Evolutionary conservation across 2,329 filamentous ascomycete species (phyloP).

Genomic region (Paramyrothecium roridum): DNA sequence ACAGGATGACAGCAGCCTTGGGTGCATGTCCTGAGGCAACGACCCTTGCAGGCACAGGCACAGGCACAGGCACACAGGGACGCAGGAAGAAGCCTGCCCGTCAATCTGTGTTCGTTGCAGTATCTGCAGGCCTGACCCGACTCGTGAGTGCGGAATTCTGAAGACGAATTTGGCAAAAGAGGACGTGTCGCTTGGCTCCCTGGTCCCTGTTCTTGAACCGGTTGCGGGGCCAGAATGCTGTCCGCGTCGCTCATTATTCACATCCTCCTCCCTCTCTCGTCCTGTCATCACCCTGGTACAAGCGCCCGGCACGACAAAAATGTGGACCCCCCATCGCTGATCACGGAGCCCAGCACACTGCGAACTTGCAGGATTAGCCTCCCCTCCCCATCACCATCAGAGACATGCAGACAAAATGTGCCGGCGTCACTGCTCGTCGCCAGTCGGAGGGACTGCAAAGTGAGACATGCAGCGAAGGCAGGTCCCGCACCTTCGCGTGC

Average conservation of each 20-base stretch:
- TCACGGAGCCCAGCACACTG: background rate
- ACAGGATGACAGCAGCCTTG: background rate
- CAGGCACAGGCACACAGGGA: background rate
- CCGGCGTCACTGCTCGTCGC: background rate
- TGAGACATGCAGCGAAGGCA: background rate
- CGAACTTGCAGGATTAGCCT: no score
- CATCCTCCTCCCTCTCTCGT: background rate
- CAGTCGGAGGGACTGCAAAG: background rate
- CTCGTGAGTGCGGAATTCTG: background rate
- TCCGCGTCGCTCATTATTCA: background rate
- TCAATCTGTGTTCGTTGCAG: background rate
- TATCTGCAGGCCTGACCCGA: background rate
- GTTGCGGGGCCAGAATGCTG: background rate
- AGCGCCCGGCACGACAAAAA: background rate
- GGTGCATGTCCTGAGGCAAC: background rate
- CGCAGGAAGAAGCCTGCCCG: no score
- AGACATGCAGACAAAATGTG: background rate
- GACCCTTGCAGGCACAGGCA: background rate
- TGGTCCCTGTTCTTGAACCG: background rate
- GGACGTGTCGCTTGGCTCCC: background rate
- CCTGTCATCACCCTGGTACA: background rate
- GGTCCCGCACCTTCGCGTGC: background rate
- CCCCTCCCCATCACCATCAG: background rate
- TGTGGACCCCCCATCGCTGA: background rate
- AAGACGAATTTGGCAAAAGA: background rate